Evolutionary conservation across 108 stramenopile species (phyloP), one percentile per base, ranked within the genome.

Genomic region (Cyclotella kingstonii): DNA sequence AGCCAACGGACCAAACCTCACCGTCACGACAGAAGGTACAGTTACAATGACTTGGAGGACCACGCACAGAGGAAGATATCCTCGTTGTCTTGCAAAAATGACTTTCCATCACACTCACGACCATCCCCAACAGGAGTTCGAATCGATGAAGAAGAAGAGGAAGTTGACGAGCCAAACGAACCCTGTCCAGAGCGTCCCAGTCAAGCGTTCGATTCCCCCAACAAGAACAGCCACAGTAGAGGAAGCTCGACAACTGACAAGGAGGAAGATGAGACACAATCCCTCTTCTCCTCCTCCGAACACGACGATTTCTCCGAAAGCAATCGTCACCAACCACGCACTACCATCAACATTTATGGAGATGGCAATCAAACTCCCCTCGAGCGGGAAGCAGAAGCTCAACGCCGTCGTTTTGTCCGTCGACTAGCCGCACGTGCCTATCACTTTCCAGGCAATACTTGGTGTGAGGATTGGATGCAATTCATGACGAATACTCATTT

Each of bases 401-500:
- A 69, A 60, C 49, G 58, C 23, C 58, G 57, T 49, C 49, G 68
- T 28, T 69, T 69, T 26, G 28, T 69, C 18, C 58, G 68, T 45
- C 58, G 68, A 26, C 58, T 69, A 17, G 70, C 70, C 33, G 63
- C 62, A 19, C 78, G 84, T 44, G 53, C 78, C 35, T 85, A 81
- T 62, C 89, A 90, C 55, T 66, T 90, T 35, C 85, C 85, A 2
- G 84, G 84, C 35, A 68, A 68, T 44, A 51, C 40, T 2, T 91
- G 80, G 72, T 57, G 61, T 5, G 71, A 82, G 54, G 90, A 91
- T 64, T 86, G 83, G 85, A 60, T 68, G 29, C 84, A 85, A 35
- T 91, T 70, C 48, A 67, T 85, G 41, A 23, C n/a, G 18, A 91
- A 89, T 70, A 86, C 81, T 40, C 90, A 91, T 78, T 79, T 87